These are phyloP conservation scores for Cercophora samala DNA, from an alignment of 495 filamentous ascomycete genomes.

Conservation along the genomic window DNA sequence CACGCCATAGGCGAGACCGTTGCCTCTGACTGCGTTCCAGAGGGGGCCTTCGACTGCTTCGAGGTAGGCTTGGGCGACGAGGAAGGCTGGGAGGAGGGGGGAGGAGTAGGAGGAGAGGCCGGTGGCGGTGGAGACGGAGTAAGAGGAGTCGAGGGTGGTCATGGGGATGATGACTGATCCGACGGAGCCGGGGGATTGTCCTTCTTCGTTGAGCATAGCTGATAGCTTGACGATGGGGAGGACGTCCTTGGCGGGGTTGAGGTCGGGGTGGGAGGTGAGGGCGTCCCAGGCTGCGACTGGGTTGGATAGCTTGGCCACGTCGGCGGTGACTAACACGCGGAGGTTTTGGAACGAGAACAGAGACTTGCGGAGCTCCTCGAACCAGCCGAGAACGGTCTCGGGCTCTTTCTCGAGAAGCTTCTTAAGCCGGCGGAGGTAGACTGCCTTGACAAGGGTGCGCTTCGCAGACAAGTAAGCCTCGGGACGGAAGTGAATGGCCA, in stretches of 20 bases:
- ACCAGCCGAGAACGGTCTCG: conserved; percentile 63
- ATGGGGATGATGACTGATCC: conserved; percentile 81
- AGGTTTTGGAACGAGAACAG: conserved; percentile 81
- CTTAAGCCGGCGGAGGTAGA: conserved; percentile 82
- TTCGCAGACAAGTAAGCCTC: conserved; percentile 73
- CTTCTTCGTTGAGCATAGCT: conserved; percentile 66
- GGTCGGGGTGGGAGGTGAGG: conserved; percentile 44
- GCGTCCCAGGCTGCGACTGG: conserved; percentile 83
- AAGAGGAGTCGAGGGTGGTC: conserved; percentile 90
- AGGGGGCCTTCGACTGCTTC: conserved; percentile 92
- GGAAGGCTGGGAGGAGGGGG: conserved; percentile 72
- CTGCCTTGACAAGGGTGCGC: conserved; percentile 79
- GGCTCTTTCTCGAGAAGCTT: conserved; percentile 70
- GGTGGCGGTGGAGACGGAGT: conserved; percentile 66
- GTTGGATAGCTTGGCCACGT: conserved; percentile 68
- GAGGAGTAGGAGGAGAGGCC: conserved; percentile 74
- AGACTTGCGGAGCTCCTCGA: conserved; percentile 68
- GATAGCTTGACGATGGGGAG: conserved; percentile 46
- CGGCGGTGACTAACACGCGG: conserved; percentile 75
- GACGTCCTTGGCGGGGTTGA: conserved; percentile 44
- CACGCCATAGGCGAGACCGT: conserved; percentile 85
- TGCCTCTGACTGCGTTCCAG: conserved; percentile 87
- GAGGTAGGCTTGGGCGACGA: conserved; percentile 86
- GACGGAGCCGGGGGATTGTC: conserved; percentile 65
- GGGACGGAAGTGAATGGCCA: conserved; percentile 70